Base-by-base conservation (phyloP, 1,139 yeast species). In the Geotrichum bryndzae region DNA sequence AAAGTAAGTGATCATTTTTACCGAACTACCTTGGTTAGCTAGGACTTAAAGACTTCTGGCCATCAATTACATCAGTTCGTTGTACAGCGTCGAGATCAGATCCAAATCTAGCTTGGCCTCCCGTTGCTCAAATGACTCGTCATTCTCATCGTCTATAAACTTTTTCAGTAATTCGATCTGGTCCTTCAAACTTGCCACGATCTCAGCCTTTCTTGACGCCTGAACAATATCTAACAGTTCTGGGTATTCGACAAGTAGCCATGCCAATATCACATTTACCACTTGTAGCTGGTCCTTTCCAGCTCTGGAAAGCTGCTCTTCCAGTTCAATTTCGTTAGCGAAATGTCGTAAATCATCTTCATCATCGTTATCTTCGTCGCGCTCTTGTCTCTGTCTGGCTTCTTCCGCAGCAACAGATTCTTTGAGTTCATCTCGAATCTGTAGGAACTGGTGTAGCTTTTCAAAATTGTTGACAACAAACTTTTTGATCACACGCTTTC, bases 211-310 rank as follows among this genome's bases (percentile, higher is more conserved):
- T n/a, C 23, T 25, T 35, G 52, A 25, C 52, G 29, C 18, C 25
- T 35, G 53, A 3, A 60, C 55, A 1, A 55, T 56, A 15, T 48
- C 57, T 18, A 62, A 63, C 13, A 58, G 59, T 13, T 61, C 66
- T 18, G 64, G 65, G 35, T 69, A 71, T 29, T 73, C 75, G 13
- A 68, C 67, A 25, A 65, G 27, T n/a, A 72, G 63, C 76, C 76
- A 73, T 0, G 69, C 70, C n/a, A 72, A 61, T 10, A 71, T 65
- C 3, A 64, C 59, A 55, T 69, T 72, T 15, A 69, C 64, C 33
- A 65, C 59, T 48, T 67, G 69, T 41, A 69, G 60, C 7, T 63
- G 54, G 31, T 65, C 67, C n/a, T 67, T 64, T 3, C 74, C 75
- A 1, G 66, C 68, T n/a, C 68, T 72, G 54, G 66, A 61, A 53